Base-by-base conservation (phyloP, 2,329 filamentous ascomycete species). In the Alternaria arborescens region DNA sequence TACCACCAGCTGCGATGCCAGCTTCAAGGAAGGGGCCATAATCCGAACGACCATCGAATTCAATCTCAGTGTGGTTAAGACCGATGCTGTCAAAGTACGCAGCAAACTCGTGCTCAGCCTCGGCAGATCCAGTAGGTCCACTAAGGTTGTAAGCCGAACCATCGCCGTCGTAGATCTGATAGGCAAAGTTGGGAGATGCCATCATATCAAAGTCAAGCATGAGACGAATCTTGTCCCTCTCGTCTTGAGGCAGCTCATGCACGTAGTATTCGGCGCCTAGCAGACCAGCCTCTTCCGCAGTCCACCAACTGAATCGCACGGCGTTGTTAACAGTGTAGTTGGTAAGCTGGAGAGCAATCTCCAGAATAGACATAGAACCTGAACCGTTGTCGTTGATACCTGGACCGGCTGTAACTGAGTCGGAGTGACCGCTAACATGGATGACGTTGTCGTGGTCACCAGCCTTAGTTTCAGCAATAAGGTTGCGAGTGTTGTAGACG, bases 361-460 rank as follows among this genome's bases (percentile, higher is more conserved):
- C 86, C 8, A 90, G 81, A 52, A 88, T 81, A 24, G 83, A 83
- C 62, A 88, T 84, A 34, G 85, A 87, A 56, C 91, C 91, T 3
- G 88, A 89, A 47, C 91, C 91, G 70, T 93, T 89, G 68, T 93
- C 91, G 76, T 93, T 93, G 82, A 93, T 92, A 20, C 91, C 91
- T 2, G 88, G 87, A 0, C 88, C 88, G 3, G 82, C 84, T 28
- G 82, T 80, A 20, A 89, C 87, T 7, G 84, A 87, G 77, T 90
- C 88, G 18, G 83, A 84, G 76, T 90, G 88, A 3, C 83, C 87
- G 42, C 87, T 87, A 14, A 89, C 76, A 41, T 75, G 72, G 51
- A 86, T 83, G 47, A 89, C 80, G 70, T 89, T 87, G 64, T 86
- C 77, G 18, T 85, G 83, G 72, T 89, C 85, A 43, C 88, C 88